A percentile compares a stretch with the other conserved stretches of the same genome.
Conservation (phyloP, 202 grass and related monocot genomes). For the Hordeum pubiflorum region DNA sequence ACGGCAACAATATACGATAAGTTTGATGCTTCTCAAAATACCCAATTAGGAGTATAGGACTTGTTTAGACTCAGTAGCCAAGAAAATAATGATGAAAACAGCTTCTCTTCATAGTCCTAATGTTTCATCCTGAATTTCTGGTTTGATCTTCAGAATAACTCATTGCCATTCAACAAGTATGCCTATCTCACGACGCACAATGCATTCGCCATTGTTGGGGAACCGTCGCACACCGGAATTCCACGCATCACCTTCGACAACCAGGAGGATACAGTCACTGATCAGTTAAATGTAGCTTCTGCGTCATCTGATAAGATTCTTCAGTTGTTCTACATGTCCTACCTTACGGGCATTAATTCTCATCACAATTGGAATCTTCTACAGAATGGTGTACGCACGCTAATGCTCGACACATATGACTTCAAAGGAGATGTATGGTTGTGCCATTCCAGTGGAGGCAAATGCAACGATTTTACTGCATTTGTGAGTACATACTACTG, state of each 20-base stretch:
- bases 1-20: neutral
- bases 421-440: constrained; percentile 83
- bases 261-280: constrained; percentile 75
- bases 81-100: neutral
- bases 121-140: neutral
- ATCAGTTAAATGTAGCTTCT: constrained; percentile 69
- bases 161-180: constrained; percentile 97
- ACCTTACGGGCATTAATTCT: neutral
- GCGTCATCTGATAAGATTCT: neutral
- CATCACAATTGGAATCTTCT: neutral
- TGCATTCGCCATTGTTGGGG: constrained; percentile 68
- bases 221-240: constrained; percentile 81
- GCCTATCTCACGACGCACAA: constrained; percentile 97
- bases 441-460: constrained; percentile 70
- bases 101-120: neutral
- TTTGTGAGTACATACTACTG: constrained; percentile 59
- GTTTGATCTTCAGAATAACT: constrained; percentile 58
- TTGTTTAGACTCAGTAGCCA: neutral
- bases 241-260: constrained; percentile 82
- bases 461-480: constrained; percentile 80
- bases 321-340: neutral
- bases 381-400: constrained; percentile 72
- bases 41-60: neutral
- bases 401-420: constrained; percentile 94
- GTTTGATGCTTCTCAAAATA: neutral